Conservation (phyloP, 78 protist species). For the Capsaspora owczarzaki region DNA sequence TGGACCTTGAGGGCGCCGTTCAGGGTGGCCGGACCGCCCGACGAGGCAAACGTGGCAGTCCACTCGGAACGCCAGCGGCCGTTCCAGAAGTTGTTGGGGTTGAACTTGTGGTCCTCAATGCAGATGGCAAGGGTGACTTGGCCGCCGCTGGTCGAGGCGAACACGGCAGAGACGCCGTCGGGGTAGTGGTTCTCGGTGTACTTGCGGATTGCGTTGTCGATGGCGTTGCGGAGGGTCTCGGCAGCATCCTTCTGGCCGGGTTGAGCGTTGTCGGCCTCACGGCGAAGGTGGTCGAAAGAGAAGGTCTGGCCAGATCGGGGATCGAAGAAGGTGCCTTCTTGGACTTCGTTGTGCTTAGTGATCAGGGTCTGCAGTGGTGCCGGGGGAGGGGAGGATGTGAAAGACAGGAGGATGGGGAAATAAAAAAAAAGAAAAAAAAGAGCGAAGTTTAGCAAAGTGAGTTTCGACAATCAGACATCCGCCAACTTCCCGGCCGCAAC, state of each 20-base stretch:
- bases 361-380: slow-evolving; percentile 27
- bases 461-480: too few relatives aligned
- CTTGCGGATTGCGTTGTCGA: neutral
- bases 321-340: neutral
- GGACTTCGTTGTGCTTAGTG: slow-evolving; percentile 7
- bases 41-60: neutral
- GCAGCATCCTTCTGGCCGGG: neutral
- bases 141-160: neutral
- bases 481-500: too few relatives aligned
- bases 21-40: neutral
- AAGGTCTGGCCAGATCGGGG: neutral
- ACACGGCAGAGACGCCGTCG: slow-evolving; percentile 1
- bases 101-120: slow-evolving; percentile 17
- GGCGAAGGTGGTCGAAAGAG: slow-evolving; percentile 22
- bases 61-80: slow-evolving; percentile 27
- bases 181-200: slow-evolving; percentile 7
- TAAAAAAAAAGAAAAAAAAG: neutral
- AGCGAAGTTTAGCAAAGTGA: neutral
- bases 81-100: slow-evolving; percentile 38
- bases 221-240: neutral
- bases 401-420: too few relatives aligned
- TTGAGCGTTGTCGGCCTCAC: neutral
- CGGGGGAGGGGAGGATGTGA: too few relatives aligned
- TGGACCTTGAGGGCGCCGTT: slow-evolving; percentile 1
- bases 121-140: slow-evolving; percentile 14